Conservation (phyloP, 148 eudicot species). For the Rheum nobile region DNA sequence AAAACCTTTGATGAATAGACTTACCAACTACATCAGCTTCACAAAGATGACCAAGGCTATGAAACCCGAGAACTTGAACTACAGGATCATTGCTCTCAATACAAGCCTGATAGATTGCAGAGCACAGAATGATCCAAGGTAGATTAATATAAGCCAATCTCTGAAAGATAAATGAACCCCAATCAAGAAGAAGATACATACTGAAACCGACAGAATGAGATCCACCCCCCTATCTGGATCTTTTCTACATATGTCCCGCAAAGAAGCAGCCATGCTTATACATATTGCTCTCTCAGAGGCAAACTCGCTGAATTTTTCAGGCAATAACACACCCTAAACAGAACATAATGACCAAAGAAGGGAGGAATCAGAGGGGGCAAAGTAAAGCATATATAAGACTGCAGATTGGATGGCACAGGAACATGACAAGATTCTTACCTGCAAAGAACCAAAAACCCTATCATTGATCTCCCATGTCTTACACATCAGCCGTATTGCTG, state of each 20-base stretch:
- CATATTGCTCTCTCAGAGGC: slow-evolving; percentile 38
- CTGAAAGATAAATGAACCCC: neutral
- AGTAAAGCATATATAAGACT: neutral
- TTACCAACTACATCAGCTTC: slow-evolving; percentile 96
- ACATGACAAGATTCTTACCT: slow-evolving; percentile 28
- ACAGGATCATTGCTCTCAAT: slow-evolving; percentile 62
- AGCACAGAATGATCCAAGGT: slow-evolving; percentile 13
- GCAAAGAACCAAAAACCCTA: slow-evolving; percentile 73
- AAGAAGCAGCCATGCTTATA: slow-evolving; percentile 71
- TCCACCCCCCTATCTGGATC: slow-evolving; percentile 96
- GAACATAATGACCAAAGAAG: slow-evolving; percentile 5
- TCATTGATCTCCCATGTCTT: slow-evolving; percentile 95
- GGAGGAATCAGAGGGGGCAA: neutral
- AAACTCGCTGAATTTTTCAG: slow-evolving; percentile 42
- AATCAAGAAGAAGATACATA: slow-evolving; percentile 29
- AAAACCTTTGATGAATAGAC: neutral
- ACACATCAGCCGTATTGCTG: slow-evolving; percentile 74
- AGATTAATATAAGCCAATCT: neutral
- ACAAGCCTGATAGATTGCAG: slow-evolving; percentile 47
- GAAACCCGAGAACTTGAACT: slow-evolving; percentile 69
- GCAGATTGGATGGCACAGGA: neutral
- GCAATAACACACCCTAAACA: slow-evolving; percentile 56
- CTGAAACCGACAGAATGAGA: slow-evolving; percentile 82
- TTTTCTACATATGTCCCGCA: slow-evolving; percentile 71
- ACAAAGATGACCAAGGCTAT: slow-evolving; percentile 83